A percentile compares a stretch with the other conserved stretches of the same genome.
Conservation (phyloP, 495 filamentous ascomycete genomes). For the Penicillium alfredii region DNA sequence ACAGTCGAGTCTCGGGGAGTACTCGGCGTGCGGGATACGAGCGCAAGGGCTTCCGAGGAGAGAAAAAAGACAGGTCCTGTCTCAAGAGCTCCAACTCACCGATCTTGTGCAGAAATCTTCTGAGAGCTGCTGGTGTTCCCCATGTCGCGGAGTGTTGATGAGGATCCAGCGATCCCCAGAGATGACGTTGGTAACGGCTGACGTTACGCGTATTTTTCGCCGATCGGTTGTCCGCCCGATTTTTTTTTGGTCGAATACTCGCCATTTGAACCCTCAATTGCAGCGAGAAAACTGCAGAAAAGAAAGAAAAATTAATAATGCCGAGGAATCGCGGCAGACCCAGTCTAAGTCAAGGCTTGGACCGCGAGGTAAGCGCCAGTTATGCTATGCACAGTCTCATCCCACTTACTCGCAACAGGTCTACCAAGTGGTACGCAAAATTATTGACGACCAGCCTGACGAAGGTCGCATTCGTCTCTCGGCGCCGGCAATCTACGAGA, state of each 20-base stretch:
- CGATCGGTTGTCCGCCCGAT: constrained; percentile 7
- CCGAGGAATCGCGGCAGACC: constrained; percentile 39
- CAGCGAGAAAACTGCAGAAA: no score
- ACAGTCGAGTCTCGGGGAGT: no score
- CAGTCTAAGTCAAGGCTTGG: constrained; percentile 48
- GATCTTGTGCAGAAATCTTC: constrained; percentile 69
- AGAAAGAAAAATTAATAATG: no score
- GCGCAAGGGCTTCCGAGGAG: constrained; percentile 23
- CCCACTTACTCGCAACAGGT: constrained; percentile 37
- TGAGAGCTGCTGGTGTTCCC: constrained; percentile 59
- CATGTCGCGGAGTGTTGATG: constrained; percentile 46
- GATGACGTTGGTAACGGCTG: constrained; percentile 24
- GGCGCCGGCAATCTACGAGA: constrained; percentile 61
- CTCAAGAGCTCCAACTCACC: no score
- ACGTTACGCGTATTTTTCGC: constrained; percentile 15
- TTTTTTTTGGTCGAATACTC: no score
- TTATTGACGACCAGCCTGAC: constrained; percentile 57
- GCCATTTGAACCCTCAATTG: no score
- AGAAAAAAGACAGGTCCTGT: no score
- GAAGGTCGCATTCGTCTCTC: constrained; percentile 46
- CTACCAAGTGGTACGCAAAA: constrained; percentile 69
- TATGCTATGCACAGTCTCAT: constrained; percentile 1
- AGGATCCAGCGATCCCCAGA: constrained; percentile 1
- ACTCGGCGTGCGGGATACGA: not conserved
- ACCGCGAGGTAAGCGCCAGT: constrained; percentile 44